These are phyloP conservation scores for Leersia perrieri DNA, from an alignment of 176 grass and related monocot genomes.

Conservation along the genomic window DNA sequence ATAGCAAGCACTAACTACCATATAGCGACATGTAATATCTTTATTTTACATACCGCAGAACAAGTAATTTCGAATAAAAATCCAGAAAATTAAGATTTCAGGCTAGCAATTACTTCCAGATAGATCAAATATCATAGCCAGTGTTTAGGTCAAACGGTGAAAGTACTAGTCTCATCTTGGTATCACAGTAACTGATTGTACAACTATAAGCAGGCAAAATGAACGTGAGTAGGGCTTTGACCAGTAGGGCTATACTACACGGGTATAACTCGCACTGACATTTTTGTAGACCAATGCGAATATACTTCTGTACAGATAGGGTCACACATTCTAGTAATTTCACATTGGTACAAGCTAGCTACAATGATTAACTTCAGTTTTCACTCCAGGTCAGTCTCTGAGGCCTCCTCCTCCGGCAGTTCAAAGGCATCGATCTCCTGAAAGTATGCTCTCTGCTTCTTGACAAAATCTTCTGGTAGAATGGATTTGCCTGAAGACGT, in stretches of 20 bases:
- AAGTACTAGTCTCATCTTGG: background rate
- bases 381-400: conserved; percentile 45
- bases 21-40: no score
- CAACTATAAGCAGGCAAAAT: conserved; percentile 1
- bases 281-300: background rate
- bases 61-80: background rate
- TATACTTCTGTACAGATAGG: conserved; percentile 11
- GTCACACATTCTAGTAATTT: background rate
- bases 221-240: background rate
- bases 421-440: conserved; percentile 54
- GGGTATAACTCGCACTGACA: background rate
- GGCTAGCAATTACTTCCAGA: background rate
- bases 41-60: no score
- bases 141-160: background rate
- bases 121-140: no score
- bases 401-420: conserved; percentile 44
- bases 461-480: conserved; percentile 48
- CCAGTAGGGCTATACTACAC: background rate
- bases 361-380: background rate
- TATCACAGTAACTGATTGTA: background rate
- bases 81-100: background rate
- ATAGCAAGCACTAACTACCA: background rate
- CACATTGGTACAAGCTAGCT: background rate
- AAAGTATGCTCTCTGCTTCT: conserved; percentile 55
- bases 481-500: background rate